Evolutionary conservation across 176 grass and related monocot species (phyloP).

Genomic region (Tillandsia leiboldiana): DNA sequence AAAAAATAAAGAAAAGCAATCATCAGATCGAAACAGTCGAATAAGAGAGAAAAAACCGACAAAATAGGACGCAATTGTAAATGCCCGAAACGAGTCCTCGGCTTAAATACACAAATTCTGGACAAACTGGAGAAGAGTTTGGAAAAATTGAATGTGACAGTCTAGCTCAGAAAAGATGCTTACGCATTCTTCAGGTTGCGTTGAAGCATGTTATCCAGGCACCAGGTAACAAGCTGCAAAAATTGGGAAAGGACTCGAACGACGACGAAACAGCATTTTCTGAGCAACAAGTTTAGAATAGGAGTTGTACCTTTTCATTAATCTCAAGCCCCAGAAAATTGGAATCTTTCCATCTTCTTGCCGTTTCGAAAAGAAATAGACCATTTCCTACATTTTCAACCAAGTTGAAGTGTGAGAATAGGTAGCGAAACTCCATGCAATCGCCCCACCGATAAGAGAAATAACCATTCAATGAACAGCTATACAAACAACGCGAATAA

Average conservation of each 20-base stretch:
- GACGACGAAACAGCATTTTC: neutral
- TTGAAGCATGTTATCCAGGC: conserved; percentile 42
- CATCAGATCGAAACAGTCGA: conserved; percentile 20
- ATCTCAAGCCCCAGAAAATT: conserved; percentile 99
- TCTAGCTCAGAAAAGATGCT: conserved; percentile 20
- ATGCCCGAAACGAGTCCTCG: neutral
- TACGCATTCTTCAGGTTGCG: conserved; percentile 59
- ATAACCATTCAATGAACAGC: too few relatives aligned
- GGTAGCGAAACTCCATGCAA: neutral
- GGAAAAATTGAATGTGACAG: too few relatives aligned
- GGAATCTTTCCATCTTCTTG: conserved; percentile 36
- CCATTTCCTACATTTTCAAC: conserved; percentile 65
- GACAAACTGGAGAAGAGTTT: neutral
- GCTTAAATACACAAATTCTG: neutral
- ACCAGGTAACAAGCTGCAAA: conserved; percentile 72
- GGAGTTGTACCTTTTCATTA: conserved; percentile 56
- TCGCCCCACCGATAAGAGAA: too few relatives aligned
- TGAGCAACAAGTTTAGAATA: conserved; percentile 8
- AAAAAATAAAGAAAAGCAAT: neutral
- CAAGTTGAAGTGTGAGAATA: conserved; percentile 8
- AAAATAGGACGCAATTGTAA: neutral
- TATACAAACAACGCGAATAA: too few relatives aligned
- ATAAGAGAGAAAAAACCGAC: neutral
- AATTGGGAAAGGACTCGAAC: conserved; percentile 19
- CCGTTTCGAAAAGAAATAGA: conserved; percentile 81